These are phyloP conservation scores for Amanita molliuscula DNA, from an alignment of 768 basidiomycete species.

Conservation along the genomic window DNA sequence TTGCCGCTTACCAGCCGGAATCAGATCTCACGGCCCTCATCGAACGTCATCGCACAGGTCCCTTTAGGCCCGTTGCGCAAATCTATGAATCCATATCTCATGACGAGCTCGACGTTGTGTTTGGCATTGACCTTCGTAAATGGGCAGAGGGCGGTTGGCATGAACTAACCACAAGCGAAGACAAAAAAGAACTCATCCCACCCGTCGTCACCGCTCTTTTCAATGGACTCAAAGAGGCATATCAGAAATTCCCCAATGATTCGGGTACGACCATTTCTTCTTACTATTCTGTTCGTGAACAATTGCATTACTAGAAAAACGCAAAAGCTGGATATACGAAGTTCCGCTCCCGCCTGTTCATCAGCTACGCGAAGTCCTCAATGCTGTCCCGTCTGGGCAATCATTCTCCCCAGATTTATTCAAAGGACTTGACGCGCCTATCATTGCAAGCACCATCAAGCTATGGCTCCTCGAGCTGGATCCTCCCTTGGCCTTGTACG, in stretches of 20 bases:
- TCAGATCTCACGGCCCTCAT: slow-evolving; percentile 80
- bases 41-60: slow-evolving; percentile 87
- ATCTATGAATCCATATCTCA: slow-evolving; percentile 81
- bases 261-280: slow-evolving; percentile 33
- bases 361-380: slow-evolving; percentile 76
- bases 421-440: slow-evolving; percentile 72
- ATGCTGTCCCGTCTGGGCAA: slow-evolving; percentile 51
- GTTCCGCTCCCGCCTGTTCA: slow-evolving; percentile 78
- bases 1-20: slow-evolving; percentile 83
- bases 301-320: slow-evolving; percentile 43
- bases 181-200: slow-evolving; percentile 57
- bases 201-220: slow-evolving; percentile 66
- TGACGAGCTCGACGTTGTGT: slow-evolving; percentile 77
- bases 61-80: slow-evolving; percentile 80
- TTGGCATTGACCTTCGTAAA: slow-evolving; percentile 84
- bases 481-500: slow-evolving; percentile 76
- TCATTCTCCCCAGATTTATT: slow-evolving; percentile 42
- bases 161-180: slow-evolving; percentile 39
- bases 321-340: slow-evolving; percentile 93
- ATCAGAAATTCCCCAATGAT: slow-evolving; percentile 50
- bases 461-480: slow-evolving; percentile 89
- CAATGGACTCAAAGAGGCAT: slow-evolving; percentile 50
- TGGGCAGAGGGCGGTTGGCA: slow-evolving; percentile 85
- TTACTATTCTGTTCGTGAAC: neutral
- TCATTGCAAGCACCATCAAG: slow-evolving; percentile 78